phyloP scores from a whole-genome alignment of 495 filamentous ascomycete species.

The Bryoglossum gracile region DNA sequence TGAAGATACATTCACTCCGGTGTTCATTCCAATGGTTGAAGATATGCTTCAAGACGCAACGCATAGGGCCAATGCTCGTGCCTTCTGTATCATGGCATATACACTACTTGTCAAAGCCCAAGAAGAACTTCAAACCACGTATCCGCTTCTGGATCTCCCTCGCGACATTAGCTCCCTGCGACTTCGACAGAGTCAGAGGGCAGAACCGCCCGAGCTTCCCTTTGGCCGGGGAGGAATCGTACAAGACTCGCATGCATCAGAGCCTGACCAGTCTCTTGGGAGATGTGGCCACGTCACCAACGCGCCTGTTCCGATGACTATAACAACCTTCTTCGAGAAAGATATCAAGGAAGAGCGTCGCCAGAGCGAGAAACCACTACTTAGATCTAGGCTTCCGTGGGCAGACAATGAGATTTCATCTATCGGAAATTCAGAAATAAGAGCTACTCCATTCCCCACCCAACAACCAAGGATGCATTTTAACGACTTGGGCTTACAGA shows the following conservation, averaged over 20 bases:
- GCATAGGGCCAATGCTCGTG: constrained; percentile 1
- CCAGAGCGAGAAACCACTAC: neutral
- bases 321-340: constrained; percentile 2
- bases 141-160: neutral
- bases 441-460: neutral
- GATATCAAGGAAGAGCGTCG: neutral
- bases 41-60: constrained; percentile 6
- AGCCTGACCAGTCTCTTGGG: neutral
- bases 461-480: no score
- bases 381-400: neutral
- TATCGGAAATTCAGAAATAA: neutral
- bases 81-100: constrained; percentile 4
- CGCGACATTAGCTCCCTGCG: constrained; percentile 1
- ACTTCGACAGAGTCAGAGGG: neutral
- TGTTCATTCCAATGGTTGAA: constrained; percentile 8
- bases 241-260: neutral
- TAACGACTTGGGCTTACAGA: no score
- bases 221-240: neutral
- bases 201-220: constrained; percentile 4
- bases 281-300: neutral
- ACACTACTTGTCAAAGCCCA: constrained; percentile 1
- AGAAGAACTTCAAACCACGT: neutral
- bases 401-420: constrained; percentile 2
- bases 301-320: neutral
- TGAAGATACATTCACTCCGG: constrained; percentile 2